Percentiles rank a stretch among this genome's conserved stretches.
These are phyloP conservation scores for Populus hybrid DNA, from an alignment of 441 rosid genomes.

Conservation along the genomic window DNA sequence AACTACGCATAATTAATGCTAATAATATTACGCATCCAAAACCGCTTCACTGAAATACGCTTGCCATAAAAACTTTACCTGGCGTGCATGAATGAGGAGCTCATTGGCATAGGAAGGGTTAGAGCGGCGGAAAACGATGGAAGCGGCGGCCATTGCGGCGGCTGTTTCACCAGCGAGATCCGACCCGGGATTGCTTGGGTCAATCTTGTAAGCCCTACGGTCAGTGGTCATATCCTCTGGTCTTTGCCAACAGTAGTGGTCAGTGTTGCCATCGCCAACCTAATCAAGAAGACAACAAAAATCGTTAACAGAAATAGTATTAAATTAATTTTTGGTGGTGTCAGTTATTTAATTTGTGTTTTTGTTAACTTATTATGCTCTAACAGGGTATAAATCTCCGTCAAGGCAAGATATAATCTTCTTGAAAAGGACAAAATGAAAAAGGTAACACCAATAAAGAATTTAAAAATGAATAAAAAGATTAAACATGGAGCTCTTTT, in stretches of 20 bases:
- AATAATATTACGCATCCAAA: neutral
- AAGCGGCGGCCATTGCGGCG: conserved; percentile 97
- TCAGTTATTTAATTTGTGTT: neutral
- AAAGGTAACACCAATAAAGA: neutral
- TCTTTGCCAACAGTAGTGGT: conserved; percentile 95
- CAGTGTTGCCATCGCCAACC: conserved; percentile 94
- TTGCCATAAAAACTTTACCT: conserved; percentile 37
- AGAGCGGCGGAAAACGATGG: conserved; percentile 70
- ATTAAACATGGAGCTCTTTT: neutral
- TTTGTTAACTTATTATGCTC: neutral
- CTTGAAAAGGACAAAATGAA: conserved; percentile 9
- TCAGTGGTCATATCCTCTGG: conserved; percentile 97
- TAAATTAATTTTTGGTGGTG: neutral
- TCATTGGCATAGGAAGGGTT: conserved; percentile 61
- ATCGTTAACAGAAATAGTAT: neutral
- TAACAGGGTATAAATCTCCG: neutral
- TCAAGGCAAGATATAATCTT: neutral
- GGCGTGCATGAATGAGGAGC: conserved; percentile 69
- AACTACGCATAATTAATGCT: too few species aligned
- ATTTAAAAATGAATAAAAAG: neutral
- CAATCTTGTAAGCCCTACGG: conserved; percentile 69
- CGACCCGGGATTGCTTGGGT: conserved; percentile 85
- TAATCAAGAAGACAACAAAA: conserved; percentile 17
- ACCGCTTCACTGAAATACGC: conserved; percentile 11
- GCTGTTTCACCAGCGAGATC: conserved; percentile 95